These are phyloP conservation scores for Nemophila menziesii DNA, from an alignment of 257 asterid genomes.

Conservation along the genomic window DNA sequence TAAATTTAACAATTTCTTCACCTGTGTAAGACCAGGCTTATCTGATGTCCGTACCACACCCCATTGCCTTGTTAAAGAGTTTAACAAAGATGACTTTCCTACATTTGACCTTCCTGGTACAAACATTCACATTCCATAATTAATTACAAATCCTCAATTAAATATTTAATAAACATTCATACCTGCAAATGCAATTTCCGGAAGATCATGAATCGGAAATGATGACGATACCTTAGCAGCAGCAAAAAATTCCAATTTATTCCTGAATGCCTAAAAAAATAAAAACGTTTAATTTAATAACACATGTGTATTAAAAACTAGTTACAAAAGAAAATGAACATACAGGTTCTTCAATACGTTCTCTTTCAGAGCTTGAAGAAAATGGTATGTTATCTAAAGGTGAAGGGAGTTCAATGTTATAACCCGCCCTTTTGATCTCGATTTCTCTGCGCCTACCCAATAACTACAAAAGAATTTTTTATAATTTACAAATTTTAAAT, in stretches of 20 bases:
- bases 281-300: not conserved
- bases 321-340: slow-evolving; percentile 19
- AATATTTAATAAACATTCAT: no score
- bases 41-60: slow-evolving; percentile 96
- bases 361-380: slow-evolving; percentile 67
- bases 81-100: slow-evolving; percentile 90
- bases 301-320: not conserved
- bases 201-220: slow-evolving; percentile 79
- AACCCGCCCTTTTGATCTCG: slow-evolving; percentile 77
- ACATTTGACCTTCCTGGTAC: slow-evolving; percentile 83
- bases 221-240: slow-evolving; percentile 96
- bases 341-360: slow-evolving; percentile 87
- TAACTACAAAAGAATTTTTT: slow-evolving; percentile 36
- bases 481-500: not conserved
- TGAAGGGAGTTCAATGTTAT: slow-evolving; percentile 68
- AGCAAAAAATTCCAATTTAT: slow-evolving; percentile 75
- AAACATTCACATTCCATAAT: slow-evolving; percentile 11
- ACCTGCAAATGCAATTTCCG: slow-evolving; percentile 99
- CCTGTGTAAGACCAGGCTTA: slow-evolving; percentile 99
- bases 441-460: slow-evolving; percentile 91
- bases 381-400: slow-evolving; percentile 92
- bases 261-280: slow-evolving; percentile 57
- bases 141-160: no score
- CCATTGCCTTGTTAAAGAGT: slow-evolving; percentile 91
- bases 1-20: slow-evolving; percentile 16